Percentiles rank a stretch among this genome's conserved stretches.
Evolutionary conservation across 495 filamentous ascomycete genomes (phyloP).

Genomic region (Xylaria sp.): DNA sequence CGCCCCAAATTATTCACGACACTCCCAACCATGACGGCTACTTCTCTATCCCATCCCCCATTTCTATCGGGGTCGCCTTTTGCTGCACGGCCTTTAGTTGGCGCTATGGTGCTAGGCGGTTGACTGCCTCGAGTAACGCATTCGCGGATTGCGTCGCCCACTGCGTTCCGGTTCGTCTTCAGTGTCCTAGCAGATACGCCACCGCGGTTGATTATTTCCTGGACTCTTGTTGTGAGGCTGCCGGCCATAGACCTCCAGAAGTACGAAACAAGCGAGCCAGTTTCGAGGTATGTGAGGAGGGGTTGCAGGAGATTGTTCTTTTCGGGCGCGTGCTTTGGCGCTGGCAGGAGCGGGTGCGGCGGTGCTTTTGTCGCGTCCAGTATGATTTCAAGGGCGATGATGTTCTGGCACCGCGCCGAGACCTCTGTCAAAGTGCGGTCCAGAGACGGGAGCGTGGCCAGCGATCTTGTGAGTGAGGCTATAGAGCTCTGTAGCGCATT

Average conservation of each 20-base stretch:
- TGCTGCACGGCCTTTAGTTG: constrained; percentile 48
- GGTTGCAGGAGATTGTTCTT: constrained; percentile 71
- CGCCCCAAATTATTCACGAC: constrained; percentile 59
- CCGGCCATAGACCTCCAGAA: constrained; percentile 91
- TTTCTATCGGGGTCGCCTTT: constrained; percentile 49
- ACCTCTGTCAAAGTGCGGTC: constrained; percentile 85
- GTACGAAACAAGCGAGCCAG: constrained; percentile 82
- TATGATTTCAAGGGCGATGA: constrained; percentile 83
- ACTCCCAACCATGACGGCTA: constrained; percentile 91
- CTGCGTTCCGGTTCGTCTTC: constrained; percentile 72
- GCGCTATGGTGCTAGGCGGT: constrained; percentile 52
- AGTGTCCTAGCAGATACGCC: constrained; percentile 84
- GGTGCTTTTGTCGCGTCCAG: constrained; percentile 72
- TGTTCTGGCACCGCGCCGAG: constrained; percentile 84
- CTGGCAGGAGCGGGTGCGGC: constrained; percentile 64
- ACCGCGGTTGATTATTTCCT: constrained; percentile 81
- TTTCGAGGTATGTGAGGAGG: constrained; percentile 81
- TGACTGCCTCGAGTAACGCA: constrained; percentile 81
- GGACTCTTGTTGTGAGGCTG: constrained; percentile 74
- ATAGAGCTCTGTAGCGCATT: constrained; percentile 75
- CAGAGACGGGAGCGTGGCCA: constrained; percentile 81
- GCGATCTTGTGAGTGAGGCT: constrained; percentile 70
- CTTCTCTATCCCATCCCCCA: constrained; percentile 82
- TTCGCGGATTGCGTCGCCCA: constrained; percentile 78
- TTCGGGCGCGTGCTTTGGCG: constrained; percentile 35